A percentile compares a stretch with the other conserved stretches of the same genome.
Conservation (phyloP, 495 filamentous ascomycete genomes). For the Aspergillus cristatus region DNA sequence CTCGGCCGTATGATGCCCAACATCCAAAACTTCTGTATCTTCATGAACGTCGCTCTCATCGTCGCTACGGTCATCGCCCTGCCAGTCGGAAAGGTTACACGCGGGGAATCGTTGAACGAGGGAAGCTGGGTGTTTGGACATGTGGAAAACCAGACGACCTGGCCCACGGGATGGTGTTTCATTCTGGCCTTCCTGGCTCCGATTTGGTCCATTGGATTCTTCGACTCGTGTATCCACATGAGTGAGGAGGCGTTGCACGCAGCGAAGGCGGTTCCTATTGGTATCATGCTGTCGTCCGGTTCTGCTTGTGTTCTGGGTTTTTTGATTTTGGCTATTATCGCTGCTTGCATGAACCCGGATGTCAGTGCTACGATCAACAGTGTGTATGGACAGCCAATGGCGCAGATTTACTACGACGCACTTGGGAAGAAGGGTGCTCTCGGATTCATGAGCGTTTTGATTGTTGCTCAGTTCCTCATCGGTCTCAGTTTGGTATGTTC, state of each 20-base stretch:
- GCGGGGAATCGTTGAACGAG: conserved; percentile 24
- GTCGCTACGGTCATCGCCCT: conserved; percentile 56
- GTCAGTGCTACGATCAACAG: conserved; percentile 23
- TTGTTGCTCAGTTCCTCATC: conserved; percentile 39
- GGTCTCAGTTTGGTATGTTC: conserved; percentile 30
- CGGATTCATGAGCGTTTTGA: conserved; percentile 35
- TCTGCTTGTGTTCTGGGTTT: conserved; percentile 42
- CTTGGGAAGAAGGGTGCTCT: conserved; percentile 36
- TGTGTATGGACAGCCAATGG: conserved; percentile 38
- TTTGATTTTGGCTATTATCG: conserved; percentile 42
- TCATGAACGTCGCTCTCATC: conserved; percentile 55
- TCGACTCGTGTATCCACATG: conserved; percentile 47
- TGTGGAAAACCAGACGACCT: conserved; percentile 45
- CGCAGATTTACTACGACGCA: conserved; percentile 40
- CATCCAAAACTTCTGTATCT: conserved; percentile 55
- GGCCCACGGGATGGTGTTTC: conserved; percentile 51
- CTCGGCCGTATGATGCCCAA: conserved; percentile 53
- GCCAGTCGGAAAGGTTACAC: conserved; percentile 43
- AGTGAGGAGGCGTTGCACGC: conserved; percentile 54
- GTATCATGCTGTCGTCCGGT: conserved; percentile 39
- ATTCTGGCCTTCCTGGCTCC: conserved; percentile 52
- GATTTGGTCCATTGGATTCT: conserved; percentile 54
- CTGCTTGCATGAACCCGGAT: conserved; percentile 29
- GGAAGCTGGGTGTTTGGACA: conserved; percentile 30
- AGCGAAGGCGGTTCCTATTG: conserved; percentile 49